Evolutionary conservation across 805 yeast genomes (phyloP).

Genomic region (Cyberlindnera xishuangbannaensis): DNA sequence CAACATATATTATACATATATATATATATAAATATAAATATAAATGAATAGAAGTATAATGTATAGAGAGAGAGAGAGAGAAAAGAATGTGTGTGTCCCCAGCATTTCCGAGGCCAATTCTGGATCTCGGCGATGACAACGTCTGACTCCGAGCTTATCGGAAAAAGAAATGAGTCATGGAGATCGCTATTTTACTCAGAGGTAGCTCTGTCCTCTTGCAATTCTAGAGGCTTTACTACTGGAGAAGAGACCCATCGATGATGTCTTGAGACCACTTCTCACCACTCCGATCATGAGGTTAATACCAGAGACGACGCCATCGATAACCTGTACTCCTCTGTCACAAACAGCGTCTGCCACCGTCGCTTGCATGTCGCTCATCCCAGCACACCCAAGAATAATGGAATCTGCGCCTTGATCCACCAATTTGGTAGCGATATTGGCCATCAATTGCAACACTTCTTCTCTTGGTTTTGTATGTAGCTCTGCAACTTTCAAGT

Average conservation of each 20-base stretch:
- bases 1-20: too few species aligned
- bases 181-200: constrained; percentile 3
- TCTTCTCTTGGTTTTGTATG: constrained; percentile 28
- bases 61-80: too few species aligned
- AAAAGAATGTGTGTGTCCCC: too few species aligned
- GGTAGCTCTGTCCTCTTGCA: constrained; percentile 19
- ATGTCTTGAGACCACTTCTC: constrained; percentile 24
- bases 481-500: constrained; percentile 28
- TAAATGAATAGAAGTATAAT: too few species aligned
- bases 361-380: constrained; percentile 26
- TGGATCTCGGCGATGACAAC: too few species aligned
- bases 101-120: too few species aligned
- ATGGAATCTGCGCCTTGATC: constrained; percentile 27
- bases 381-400: constrained; percentile 31
- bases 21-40: too few species aligned
- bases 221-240: constrained; percentile 18
- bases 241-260: constrained; percentile 25
- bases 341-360: constrained; percentile 18
- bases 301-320: constrained; percentile 26
- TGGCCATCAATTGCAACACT: constrained; percentile 24
- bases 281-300: constrained; percentile 21
- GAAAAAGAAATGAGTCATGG: too few species aligned
- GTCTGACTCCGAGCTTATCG: too few species aligned
- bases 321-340: constrained; percentile 21
- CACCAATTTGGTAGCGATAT: constrained; percentile 24